phyloP scores from a whole-genome alignment of 2,329 filamentous ascomycete genomes.

The Calonectria multiphialidica region DNA sequence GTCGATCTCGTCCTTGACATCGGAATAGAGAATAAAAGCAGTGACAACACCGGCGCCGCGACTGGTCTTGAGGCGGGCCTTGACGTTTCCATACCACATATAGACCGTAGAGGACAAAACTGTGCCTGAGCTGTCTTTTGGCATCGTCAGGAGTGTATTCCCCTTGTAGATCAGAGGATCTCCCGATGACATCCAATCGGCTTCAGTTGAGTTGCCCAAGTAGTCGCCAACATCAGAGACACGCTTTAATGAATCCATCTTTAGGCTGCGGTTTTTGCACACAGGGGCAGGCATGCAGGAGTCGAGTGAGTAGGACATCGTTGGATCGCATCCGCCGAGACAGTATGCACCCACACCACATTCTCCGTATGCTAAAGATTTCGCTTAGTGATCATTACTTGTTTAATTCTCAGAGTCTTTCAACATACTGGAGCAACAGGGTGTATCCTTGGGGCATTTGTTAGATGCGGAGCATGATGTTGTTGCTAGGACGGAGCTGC shows the following conservation, averaged over 20 bases:
- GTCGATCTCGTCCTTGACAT: constrained; percentile 98
- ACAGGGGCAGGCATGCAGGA: constrained; percentile 88
- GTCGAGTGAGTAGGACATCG: constrained; percentile 84
- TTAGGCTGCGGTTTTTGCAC: constrained; percentile 81
- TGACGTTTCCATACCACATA: constrained; percentile 97
- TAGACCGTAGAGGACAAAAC: constrained; percentile 86
- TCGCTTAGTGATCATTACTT: not conserved
- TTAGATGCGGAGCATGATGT: constrained; percentile 43
- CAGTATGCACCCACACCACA: constrained; percentile 97
- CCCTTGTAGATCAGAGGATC: constrained; percentile 77
- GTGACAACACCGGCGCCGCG: constrained; percentile 91
- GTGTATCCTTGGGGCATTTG: constrained; percentile 78
- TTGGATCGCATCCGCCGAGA: constrained; percentile 92
- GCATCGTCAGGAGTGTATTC: constrained; percentile 89
- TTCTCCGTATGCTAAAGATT: constrained; percentile 83
- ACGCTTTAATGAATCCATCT: constrained; percentile 77
- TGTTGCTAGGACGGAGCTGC: constrained; percentile 49
- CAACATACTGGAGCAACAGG: constrained; percentile 83
- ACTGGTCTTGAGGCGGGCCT: constrained; percentile 85
- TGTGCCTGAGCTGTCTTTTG: constrained; percentile 85
- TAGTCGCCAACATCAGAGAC: constrained; percentile 83
- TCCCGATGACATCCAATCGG: constrained; percentile 92
- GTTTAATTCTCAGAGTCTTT: not conserved
- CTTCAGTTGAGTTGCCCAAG: constrained; percentile 82
- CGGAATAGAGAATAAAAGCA: constrained; percentile 94